phyloP scores from a whole-genome alignment of 176 grass and related monocot species.

The Cocos nucifera region DNA sequence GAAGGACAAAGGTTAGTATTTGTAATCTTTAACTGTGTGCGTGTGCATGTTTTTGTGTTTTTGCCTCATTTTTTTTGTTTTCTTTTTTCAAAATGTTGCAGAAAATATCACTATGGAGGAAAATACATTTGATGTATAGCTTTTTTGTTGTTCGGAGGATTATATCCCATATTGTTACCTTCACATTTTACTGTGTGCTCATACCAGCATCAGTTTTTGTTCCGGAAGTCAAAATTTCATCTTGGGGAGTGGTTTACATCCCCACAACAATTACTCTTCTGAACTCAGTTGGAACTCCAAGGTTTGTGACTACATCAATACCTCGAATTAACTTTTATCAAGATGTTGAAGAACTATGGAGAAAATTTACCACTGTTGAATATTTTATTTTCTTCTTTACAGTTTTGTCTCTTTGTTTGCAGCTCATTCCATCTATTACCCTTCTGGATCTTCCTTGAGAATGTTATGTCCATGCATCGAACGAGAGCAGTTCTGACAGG shows the following conservation, averaged over 20 bases:
- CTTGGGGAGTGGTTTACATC: slow-evolving; percentile 76
- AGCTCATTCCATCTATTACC: slow-evolving; percentile 90
- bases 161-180: slow-evolving; percentile 72
- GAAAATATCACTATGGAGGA: slow-evolving; percentile 67
- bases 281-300: slow-evolving; percentile 73
- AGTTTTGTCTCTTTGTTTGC: not conserved
- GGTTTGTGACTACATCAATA: slow-evolving; percentile 19
- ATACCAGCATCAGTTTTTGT: slow-evolving; percentile 68
- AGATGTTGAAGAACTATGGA: too few species aligned
- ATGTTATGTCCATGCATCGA: slow-evolving; percentile 88
- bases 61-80: not conserved
- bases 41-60: too few species aligned
- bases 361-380: too few species aligned
- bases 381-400: too few species aligned
- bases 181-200: slow-evolving; percentile 74
- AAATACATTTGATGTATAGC: slow-evolving; percentile 72
- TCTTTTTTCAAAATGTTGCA: slow-evolving; percentile 21
- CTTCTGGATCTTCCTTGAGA: slow-evolving; percentile 92
- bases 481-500: slow-evolving; percentile 56
- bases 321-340: too few species aligned
- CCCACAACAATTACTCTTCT: slow-evolving; percentile 74
- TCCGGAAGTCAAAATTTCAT: slow-evolving; percentile 62
- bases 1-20: slow-evolving; percentile 5
- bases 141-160: slow-evolving; percentile 91
- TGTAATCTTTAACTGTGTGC: too few species aligned